Evolutionary conservation across 2,329 filamentous ascomycete species (phyloP).

Genomic region (Fusarium sp.): DNA sequence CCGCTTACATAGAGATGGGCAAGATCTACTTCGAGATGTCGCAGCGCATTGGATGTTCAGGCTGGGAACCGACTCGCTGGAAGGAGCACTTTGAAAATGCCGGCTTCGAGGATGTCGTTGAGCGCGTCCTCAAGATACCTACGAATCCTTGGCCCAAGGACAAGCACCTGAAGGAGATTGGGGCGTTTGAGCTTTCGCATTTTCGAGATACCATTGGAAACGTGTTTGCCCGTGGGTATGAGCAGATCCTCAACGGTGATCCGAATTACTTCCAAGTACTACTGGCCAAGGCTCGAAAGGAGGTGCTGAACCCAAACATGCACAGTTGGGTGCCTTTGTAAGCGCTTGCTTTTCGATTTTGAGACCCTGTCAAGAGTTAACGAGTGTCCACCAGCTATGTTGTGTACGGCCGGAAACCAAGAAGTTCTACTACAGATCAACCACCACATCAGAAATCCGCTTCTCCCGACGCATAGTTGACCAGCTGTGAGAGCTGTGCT

Average conservation of each 20-base stretch:
- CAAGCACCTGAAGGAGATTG: conserved; percentile 43
- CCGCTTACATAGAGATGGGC: conserved; percentile 36
- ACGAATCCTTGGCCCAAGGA: conserved; percentile 46
- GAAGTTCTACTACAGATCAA: not conserved
- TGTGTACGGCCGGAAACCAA: conserved; percentile 21
- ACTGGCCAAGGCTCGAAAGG: conserved; percentile 31
- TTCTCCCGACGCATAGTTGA: not conserved
- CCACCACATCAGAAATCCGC: not conserved
- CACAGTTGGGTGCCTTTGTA: conserved; percentile 42
- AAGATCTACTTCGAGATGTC: conserved; percentile 39
- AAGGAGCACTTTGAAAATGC: conserved; percentile 40
- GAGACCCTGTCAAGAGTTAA: not conserved
- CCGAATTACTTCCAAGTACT: conserved; percentile 35
- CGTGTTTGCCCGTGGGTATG: conserved; percentile 36
- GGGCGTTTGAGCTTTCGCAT: conserved; percentile 37
- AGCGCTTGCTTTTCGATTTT: not conserved
- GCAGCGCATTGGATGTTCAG: conserved; percentile 29
- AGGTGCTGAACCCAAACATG: conserved; percentile 35
- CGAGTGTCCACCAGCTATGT: conserved; percentile 2
- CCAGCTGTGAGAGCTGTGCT: not conserved
- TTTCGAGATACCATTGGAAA: conserved; percentile 37
- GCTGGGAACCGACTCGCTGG: conserved; percentile 34
- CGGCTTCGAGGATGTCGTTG: conserved; percentile 46
- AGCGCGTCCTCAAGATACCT: conserved; percentile 44
- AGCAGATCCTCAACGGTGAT: conserved; percentile 36